Conservation (phyloP, 208 protist genomes). For the Trypanosoma mega region DNA sequence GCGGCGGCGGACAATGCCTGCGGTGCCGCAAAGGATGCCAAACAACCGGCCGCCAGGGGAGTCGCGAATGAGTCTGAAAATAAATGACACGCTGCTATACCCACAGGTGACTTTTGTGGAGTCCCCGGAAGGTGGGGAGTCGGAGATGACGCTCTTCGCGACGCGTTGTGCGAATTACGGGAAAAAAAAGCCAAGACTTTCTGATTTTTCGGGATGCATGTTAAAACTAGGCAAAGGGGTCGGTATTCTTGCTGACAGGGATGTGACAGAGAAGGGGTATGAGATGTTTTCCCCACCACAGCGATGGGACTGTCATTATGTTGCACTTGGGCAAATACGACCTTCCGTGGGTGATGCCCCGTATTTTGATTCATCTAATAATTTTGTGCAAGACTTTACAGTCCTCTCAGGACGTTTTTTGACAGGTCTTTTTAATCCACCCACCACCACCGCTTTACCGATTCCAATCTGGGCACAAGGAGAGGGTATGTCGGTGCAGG, state of each 20-base stretch:
- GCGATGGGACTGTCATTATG: constrained; percentile 33
- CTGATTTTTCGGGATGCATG: constrained; percentile 49
- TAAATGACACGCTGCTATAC: constrained; percentile 26
- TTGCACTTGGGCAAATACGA: constrained; percentile 22
- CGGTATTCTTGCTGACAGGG: constrained; percentile 37
- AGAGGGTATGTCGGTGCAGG: constrained; percentile 26
- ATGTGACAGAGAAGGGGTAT: constrained; percentile 55
- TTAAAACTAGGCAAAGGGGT: constrained; percentile 19
- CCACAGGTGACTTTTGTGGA: constrained; percentile 16
- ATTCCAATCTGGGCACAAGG: constrained; percentile 44
- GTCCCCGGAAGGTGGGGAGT: constrained; percentile 12
- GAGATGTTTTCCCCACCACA: constrained; percentile 38
- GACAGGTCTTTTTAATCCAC: constrained; percentile 29
- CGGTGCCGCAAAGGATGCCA: not conserved
- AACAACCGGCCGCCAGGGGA: too few relatives aligned
- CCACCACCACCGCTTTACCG: constrained; percentile 28
- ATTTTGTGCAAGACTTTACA: constrained; percentile 36
- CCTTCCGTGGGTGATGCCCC: constrained; percentile 12
- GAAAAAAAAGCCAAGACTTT: constrained; percentile 23
- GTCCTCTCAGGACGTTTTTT: constrained; percentile 32
- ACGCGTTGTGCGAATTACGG: constrained; percentile 33
- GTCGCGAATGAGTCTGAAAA: constrained; percentile 19
- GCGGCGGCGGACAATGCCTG: not conserved
- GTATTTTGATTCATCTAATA: constrained; percentile 12
- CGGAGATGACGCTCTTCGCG: constrained; percentile 32